These are phyloP conservation scores for Leucogyrophana mollusca DNA, from an alignment of 768 basidiomycete species.

Conservation along the genomic window DNA sequence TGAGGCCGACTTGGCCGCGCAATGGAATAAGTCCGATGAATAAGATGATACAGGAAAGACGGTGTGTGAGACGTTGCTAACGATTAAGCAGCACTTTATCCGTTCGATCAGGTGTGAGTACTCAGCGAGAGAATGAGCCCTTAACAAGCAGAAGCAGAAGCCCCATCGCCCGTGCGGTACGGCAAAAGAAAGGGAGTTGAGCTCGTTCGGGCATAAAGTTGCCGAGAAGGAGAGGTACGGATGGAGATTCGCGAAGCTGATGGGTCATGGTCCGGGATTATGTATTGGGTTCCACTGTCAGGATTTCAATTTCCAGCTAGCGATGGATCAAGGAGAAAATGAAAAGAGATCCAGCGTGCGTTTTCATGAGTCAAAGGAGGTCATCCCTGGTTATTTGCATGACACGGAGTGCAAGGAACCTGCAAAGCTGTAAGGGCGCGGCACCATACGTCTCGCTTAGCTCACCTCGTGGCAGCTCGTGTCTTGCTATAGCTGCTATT, in stretches of 20 bases:
- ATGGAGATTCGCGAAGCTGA: constrained; percentile 19
- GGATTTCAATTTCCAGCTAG: constrained; percentile 16
- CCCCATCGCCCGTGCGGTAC: background rate
- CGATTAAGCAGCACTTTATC: constrained; percentile 4
- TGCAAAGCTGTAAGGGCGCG: constrained; percentile 9
- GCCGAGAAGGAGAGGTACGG: constrained; percentile 21
- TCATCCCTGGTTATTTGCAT: too few species aligned
- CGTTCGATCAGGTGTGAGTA: constrained; percentile 6
- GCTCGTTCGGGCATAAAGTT: constrained; percentile 25
- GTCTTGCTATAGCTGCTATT: background rate
- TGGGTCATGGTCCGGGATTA: constrained; percentile 11
- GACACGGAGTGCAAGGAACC: background rate
- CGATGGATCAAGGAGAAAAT: constrained; percentile 25
- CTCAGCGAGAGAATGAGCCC: constrained; percentile 3
- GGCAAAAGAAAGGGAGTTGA: constrained; percentile 3
- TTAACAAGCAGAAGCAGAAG: constrained; percentile 1
- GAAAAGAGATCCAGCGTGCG: constrained; percentile 19
- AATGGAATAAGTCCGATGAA: background rate
- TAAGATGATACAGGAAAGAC: constrained; percentile 6
- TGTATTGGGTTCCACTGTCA: background rate
- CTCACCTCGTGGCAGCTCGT: constrained; percentile 21
- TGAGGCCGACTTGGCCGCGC: constrained; percentile 19
- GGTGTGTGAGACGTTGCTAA: constrained; percentile 18
- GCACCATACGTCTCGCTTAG: constrained; percentile 16
- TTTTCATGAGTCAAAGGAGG: constrained; percentile 18